phyloP scores from a whole-genome alignment of 2,329 filamentous ascomycete genomes.

The Diaporthe humulicola region DNA sequence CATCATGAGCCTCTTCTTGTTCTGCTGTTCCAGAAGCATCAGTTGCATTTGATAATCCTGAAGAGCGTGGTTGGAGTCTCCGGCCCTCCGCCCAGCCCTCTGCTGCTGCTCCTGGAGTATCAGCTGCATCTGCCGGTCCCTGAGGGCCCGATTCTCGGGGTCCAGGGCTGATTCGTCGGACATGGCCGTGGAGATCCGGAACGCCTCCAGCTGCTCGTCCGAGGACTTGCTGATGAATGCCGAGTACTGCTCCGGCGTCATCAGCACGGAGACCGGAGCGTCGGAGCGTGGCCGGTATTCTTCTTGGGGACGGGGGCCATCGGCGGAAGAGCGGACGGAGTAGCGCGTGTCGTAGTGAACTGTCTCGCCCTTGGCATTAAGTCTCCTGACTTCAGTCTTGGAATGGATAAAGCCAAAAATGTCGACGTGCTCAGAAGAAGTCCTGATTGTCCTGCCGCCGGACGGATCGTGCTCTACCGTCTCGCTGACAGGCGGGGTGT shows the following conservation, averaged over 20 bases:
- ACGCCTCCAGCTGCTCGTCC: constrained; percentile 14
- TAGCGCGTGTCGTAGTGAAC: constrained; percentile 54
- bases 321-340: constrained; percentile 40
- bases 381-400: constrained; percentile 55
- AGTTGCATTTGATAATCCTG: background rate
- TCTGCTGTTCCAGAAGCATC: background rate
- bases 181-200: background rate
- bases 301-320: background rate
- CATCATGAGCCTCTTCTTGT: background rate
- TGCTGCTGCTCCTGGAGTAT: background rate
- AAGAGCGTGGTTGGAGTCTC: background rate
- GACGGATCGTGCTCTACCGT: constrained; percentile 38
- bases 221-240: background rate
- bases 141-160: background rate
- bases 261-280: background rate
- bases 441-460: constrained; percentile 50
- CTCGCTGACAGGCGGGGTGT: constrained; percentile 32
- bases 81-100: background rate
- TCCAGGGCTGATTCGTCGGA: background rate
- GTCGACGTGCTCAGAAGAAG: constrained; percentile 58
- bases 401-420: constrained; percentile 57
- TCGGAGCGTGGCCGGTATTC: background rate
- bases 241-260: background rate
- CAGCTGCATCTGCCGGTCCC: background rate
- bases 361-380: constrained; percentile 58